These are phyloP conservation scores for Multifurca ochricompacta DNA, from an alignment of 768 basidiomycete genomes.

Conservation along the genomic window DNA sequence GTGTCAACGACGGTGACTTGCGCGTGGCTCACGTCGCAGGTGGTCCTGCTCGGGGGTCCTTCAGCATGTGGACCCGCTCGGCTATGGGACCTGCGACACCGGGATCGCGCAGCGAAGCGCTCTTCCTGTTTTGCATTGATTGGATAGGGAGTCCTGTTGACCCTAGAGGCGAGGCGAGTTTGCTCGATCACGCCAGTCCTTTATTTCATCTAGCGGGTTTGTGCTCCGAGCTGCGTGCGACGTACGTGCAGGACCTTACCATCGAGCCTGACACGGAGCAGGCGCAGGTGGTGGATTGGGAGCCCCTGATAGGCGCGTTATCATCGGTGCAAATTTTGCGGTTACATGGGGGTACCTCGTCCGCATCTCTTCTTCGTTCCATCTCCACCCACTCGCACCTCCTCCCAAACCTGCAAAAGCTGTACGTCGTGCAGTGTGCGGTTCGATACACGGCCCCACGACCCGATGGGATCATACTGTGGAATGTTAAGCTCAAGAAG, in stretches of 20 bases:
- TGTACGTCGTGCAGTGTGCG: background rate
- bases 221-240: background rate
- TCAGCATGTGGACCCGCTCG: constrained; percentile 2
- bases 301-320: background rate
- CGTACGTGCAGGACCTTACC: background rate
- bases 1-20: background rate
- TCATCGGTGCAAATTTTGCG: background rate
- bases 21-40: background rate
- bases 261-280: constrained; percentile 1
- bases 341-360: background rate
- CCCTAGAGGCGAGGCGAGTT: background rate
- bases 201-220: constrained; percentile 10
- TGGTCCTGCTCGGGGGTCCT: constrained; percentile 7
- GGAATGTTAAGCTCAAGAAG: constrained; percentile 12
- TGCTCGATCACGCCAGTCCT: constrained; percentile 13
- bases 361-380: background rate
- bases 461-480: background rate
- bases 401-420: constrained; percentile 6
- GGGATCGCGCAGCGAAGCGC: background rate
- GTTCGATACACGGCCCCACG: background rate
- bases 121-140: constrained; percentile 6
- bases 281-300: background rate
- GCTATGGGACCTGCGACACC: background rate
- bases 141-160: constrained; percentile 14
- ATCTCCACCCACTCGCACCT: background rate